Conservation (phyloP, 176 grass and related monocot genomes). For the Ananas comosus region DNA sequence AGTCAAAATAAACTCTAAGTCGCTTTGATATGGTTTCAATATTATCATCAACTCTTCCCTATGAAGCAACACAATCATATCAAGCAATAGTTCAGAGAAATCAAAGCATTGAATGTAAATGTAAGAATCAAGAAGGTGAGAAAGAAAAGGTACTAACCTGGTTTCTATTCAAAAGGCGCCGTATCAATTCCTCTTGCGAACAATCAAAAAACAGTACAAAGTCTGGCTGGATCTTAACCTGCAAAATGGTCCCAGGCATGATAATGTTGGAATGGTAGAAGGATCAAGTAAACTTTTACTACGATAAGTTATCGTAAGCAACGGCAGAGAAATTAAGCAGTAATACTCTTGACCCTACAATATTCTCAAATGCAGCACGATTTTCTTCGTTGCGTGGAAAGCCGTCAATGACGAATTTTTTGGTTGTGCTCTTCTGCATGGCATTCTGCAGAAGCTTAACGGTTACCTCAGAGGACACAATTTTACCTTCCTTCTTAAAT, state of each 20-base stretch:
- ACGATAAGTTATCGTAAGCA: not conserved
- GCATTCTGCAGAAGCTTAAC: slow-evolving; percentile 11
- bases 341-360: not conserved
- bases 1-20: slow-evolving; percentile 13
- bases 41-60: slow-evolving; percentile 19
- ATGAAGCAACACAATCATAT: not conserved
- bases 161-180: slow-evolving; percentile 14
- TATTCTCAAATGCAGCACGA: slow-evolving; percentile 16
- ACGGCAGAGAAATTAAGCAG: not conserved
- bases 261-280: not conserved
- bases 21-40: slow-evolving; percentile 22
- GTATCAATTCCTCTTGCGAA: slow-evolving; percentile 10
- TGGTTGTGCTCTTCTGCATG: slow-evolving; percentile 10
- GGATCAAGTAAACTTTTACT: not conserved
- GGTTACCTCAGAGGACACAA: slow-evolving; percentile 22
- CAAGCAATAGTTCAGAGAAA: not conserved
- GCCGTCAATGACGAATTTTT: slow-evolving; percentile 22
- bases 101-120: not conserved
- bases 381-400: slow-evolving; percentile 18
- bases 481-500: slow-evolving; percentile 22
- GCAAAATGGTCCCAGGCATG: not conserved
- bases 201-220: slow-evolving; percentile 23
- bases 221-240: slow-evolving; percentile 20
- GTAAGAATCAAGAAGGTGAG: not conserved
- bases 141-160: slow-evolving; percentile 12